Base-by-base conservation (phyloP, 176 grass and related monocot genomes). In the Alloteropsis semialata region DNA sequence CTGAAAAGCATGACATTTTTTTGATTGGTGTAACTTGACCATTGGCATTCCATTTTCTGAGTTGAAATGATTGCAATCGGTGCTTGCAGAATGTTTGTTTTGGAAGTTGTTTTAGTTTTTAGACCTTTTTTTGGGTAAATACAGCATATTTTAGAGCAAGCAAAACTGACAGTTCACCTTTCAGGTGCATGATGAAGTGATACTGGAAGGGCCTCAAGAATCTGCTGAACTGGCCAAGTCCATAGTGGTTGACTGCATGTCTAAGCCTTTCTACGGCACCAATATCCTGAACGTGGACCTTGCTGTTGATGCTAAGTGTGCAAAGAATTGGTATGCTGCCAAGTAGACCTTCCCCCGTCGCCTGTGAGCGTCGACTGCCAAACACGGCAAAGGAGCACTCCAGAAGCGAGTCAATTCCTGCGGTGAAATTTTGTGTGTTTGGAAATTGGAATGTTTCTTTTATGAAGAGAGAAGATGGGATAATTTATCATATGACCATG, bases 171-270 rank as follows among this genome's bases (percentile, higher is more conserved):
- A 68, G 48, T 33, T 60, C 49, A 78, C 65, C 50, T 90, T 82
- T 74, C 79, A 99, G 96, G 96, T 99, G 55, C 96, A 99, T 53
- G 96, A 99, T 90, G 96, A 99, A 87, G 91, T 99, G 43, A 94
- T 99, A 93, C 80, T 96, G 66, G 96, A 99, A 99, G 96, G 96
- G 42, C 96, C 93, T 27, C 76, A 76, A 10, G 93, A 96, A 45
- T 99, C 96, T 41, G 96, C 96, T 30, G 96, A 92, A n/a, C 75
- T 95, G 27, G 93, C 96, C 22, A 95, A 91, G 85, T 67, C 96
- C 27, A 96, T 94, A 73, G 89, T 99, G 39, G 89, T 96, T 6
- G 93, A 96, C 44, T 96, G 96, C 85, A 99, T 99, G 96, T 92
- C 91, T 8, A 99, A 94, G 72, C 96, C 96, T 56, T 99, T 99